Evolutionary conservation across 495 filamentous ascomycete species (phyloP).

Genomic region (Penicillium salamii): DNA sequence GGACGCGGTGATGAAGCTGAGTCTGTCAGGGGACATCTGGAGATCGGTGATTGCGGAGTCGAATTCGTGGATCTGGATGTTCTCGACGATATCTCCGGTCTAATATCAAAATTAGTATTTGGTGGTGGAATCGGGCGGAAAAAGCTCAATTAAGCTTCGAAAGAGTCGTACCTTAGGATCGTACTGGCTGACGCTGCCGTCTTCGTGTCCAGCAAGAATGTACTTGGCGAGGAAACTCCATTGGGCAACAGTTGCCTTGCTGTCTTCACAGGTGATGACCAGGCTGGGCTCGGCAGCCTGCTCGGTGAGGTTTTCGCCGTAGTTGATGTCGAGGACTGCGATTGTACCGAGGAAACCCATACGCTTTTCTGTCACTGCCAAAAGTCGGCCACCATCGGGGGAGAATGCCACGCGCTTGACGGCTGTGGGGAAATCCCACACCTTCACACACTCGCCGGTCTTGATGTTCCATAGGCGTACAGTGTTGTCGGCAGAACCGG

Average conservation of each 20-base stretch:
- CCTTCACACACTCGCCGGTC: slow-evolving; percentile 88
- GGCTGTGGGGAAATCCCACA: slow-evolving; percentile 93
- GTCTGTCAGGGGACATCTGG: slow-evolving; percentile 89
- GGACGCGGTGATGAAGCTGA: slow-evolving; percentile 95
- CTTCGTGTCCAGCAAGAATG: slow-evolving; percentile 97
- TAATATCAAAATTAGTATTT: slow-evolving; percentile 30
- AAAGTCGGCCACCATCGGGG: slow-evolving; percentile 80
- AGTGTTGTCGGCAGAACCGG: slow-evolving; percentile 95
- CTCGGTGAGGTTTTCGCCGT: slow-evolving; percentile 60
- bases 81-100: slow-evolving; percentile 80
- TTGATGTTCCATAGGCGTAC: slow-evolving; percentile 96
- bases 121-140: neutral
- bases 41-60: slow-evolving; percentile 86
- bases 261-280: slow-evolving; percentile 86
- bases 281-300: slow-evolving; percentile 79
- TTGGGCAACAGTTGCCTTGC: slow-evolving; percentile 93
- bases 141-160: neutral
- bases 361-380: slow-evolving; percentile 96
- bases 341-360: slow-evolving; percentile 93
- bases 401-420: slow-evolving; percentile 97
- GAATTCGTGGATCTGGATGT: slow-evolving; percentile 75
- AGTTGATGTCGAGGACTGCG: slow-evolving; percentile 80
- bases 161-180: slow-evolving; percentile 75
- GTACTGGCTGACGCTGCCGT: slow-evolving; percentile 90
- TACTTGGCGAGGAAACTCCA: slow-evolving; percentile 91